Conservation (phyloP, 148 eudicot genomes). For the Gaultheria prostrata region DNA sequence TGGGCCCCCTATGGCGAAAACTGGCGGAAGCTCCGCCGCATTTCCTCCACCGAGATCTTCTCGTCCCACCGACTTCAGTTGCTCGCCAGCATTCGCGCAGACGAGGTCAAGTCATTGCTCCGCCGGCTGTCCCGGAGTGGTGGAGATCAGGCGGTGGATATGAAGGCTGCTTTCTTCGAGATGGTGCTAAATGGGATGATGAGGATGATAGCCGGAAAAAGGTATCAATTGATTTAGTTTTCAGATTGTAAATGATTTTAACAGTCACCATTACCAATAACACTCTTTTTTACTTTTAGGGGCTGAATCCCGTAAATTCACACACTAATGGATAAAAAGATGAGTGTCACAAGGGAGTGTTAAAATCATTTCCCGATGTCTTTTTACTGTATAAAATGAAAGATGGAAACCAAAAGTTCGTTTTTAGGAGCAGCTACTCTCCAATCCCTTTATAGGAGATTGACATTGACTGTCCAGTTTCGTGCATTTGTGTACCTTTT, state of each 20-base stretch:
- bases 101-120: constrained; percentile 30
- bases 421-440: too few species aligned
- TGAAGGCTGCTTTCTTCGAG: constrained; percentile 34
- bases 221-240: constrained; percentile 1
- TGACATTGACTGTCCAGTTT: too few species aligned
- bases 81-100: constrained; percentile 24
- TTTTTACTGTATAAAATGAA: neutral
- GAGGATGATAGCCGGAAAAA: constrained; percentile 42
- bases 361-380: too few species aligned
- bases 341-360: too few species aligned
- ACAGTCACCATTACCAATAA: too few species aligned
- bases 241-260: neutral
- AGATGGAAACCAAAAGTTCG: too few species aligned
- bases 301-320: too few species aligned
- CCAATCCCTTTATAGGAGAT: too few species aligned
- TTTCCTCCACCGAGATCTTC: constrained; percentile 40
- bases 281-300: too few species aligned
- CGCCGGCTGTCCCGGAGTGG: neutral
- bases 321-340: too few species aligned
- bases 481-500: too few species aligned
- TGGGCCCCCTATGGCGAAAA: constrained; percentile 57
- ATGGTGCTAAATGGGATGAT: constrained; percentile 26
- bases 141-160: constrained; percentile 18
- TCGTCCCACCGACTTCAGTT: constrained; percentile 40
- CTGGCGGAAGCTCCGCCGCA: constrained; percentile 53